Base-by-base conservation (phyloP, 1,139 yeast species). In the Saccharomyces hybrid region DNA sequence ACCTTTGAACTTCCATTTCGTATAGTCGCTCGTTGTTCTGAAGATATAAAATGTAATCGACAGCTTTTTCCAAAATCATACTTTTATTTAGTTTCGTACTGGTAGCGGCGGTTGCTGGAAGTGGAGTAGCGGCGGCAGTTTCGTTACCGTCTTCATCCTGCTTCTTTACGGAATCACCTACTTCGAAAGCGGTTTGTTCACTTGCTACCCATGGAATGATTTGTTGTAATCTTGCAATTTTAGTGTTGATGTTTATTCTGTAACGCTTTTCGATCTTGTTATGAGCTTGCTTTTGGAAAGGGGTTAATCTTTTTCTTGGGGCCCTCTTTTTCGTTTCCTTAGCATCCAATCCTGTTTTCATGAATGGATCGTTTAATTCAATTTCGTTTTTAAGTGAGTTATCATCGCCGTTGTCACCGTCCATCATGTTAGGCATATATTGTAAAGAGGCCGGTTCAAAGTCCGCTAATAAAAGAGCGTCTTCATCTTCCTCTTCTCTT, bases 231-330 rank as follows among this genome's bases (percentile, higher is more conserved):
- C 81, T 82, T 24, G 85, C 85, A 57, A 84, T 83, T 69, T 84
- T 84, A 29, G 86, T 81, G 67, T 84, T 84, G 65, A 84, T 83
- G 66, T 83, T 84, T 57, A 84, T 83, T 68, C 88, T 75, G 70
- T 84, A 84, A 62, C 82, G 80, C 65, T 83, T 82, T 65, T 81
- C 89, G 59, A 84, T 83, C 65, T 81, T 80, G 68, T 83, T 83
- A 65, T 85, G 90, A 0, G 88, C 88, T 63, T 82, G 82, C 61
- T 84, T 83, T 70, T 84, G 89, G 58, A 78, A 76, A 5, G 77
- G 75, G 2, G 86, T 81, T 55, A 82, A 69, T 67, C 83, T 77
- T 70, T 81, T 81, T 64, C 86, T 73, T 52, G 82, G 78, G 1
- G 80, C 77, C 63, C 82, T 74, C 66, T 74, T 78, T 69, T 72